Conservation (phyloP, 2,329 filamentous ascomycete species). For the Aurifilum marmelostoma region DNA sequence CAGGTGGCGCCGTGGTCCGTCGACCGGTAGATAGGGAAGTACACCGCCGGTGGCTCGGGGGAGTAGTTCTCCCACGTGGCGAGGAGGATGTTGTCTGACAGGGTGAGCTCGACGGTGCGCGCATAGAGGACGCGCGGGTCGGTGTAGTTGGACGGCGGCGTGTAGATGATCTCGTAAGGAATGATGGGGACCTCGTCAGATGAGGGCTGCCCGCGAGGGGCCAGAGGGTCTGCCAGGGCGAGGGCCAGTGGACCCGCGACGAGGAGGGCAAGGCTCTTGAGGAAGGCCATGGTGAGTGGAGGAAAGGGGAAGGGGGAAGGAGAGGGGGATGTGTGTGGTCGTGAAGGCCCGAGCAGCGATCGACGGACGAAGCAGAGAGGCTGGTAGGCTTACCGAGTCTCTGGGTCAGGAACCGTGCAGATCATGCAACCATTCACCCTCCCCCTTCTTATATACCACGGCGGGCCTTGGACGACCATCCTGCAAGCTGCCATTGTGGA, state of each 20-base stretch:
- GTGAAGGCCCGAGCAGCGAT: neutral
- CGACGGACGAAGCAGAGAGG: constrained; percentile 33
- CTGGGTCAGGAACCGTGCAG: constrained; percentile 8
- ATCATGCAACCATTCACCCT: constrained; percentile 2
- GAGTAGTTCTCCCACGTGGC: constrained; percentile 62
- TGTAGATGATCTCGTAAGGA: constrained; percentile 42
- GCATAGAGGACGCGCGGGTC: constrained; percentile 49
- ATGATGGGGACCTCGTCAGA: constrained; percentile 17
- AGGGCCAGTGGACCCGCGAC: constrained; percentile 32
- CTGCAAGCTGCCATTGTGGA: constrained; percentile 13
- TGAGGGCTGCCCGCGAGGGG: neutral
- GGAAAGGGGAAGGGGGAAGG: constrained; percentile 19
- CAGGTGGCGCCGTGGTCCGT: constrained; percentile 62
- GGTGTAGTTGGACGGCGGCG: constrained; percentile 48
- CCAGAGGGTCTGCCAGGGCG: constrained; percentile 27
- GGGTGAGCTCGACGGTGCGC: constrained; percentile 47
- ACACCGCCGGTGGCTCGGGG: constrained; percentile 56
- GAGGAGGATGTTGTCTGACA: constrained; percentile 51
- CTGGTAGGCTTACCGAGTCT: constrained; percentile 2
- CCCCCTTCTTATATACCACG: neutral
- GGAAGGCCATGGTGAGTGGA: constrained; percentile 13
- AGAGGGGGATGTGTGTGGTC: neutral
- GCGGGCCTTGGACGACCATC: neutral
- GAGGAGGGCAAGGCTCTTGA: constrained; percentile 34
- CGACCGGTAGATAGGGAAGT: constrained; percentile 59